A percentile compares a stretch with the other conserved stretches of the same genome.
These are phyloP conservation scores for Gastrodia elata DNA, from an alignment of 106 monocot genomes.

Conservation along the genomic window DNA sequence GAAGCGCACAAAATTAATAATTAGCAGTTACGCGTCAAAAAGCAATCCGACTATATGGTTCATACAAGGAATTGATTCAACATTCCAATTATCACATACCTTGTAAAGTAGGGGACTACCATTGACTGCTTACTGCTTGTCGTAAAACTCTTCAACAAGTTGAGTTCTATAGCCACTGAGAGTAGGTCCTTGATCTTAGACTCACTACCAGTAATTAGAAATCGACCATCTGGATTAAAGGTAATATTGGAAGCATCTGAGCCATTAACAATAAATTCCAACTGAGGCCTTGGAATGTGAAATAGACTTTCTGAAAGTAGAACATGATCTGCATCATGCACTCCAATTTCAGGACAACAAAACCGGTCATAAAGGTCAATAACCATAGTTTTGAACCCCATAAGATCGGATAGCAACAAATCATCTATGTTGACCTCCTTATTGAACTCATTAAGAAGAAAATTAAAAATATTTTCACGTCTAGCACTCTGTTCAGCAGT, in stretches of 20 bases:
- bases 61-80: background rate
- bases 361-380: conserved; percentile 8
- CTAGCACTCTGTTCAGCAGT: conserved; percentile 51
- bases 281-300: background rate
- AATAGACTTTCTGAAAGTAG: background rate
- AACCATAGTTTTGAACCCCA: conserved; percentile 26
- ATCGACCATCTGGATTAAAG: conserved; percentile 24
- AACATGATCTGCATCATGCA: conserved; percentile 14
- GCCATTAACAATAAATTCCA: background rate
- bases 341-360: conserved; percentile 16
- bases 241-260: conserved; percentile 17
- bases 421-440: conserved; percentile 20
- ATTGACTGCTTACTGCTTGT: conserved; percentile 30
- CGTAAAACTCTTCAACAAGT: conserved; percentile 21
- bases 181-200: conserved; percentile 45
- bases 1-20: background rate
- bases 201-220: conserved; percentile 37
- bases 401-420: conserved; percentile 32
- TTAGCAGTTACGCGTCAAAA: no score
- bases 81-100: conserved; percentile 18
- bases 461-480: conserved; percentile 51
- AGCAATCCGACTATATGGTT: background rate
- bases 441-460: conserved; percentile 40
- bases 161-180: conserved; percentile 39
- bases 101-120: conserved; percentile 80